Evolutionary conservation across 106 monocot genomes (phyloP).

Genomic region (Platanthera zijinensis): DNA sequence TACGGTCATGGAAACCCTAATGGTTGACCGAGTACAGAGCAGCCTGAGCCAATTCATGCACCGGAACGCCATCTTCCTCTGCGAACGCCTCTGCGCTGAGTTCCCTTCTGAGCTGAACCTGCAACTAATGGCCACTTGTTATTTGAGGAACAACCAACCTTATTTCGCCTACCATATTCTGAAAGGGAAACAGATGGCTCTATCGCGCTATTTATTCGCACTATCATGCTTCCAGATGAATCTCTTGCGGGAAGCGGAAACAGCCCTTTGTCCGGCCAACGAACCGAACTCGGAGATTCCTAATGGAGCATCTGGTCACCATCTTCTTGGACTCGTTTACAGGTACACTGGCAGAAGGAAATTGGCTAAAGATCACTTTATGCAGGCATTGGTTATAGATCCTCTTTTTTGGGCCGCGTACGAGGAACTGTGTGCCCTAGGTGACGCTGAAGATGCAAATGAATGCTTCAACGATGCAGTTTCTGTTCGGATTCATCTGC

Average conservation of each 20-base stretch:
- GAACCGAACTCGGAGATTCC: conserved; percentile 89
- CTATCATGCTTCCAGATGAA: conserved; percentile 88
- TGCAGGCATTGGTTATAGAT: conserved; percentile 70
- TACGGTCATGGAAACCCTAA: conserved; percentile 76
- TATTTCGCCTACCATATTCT: conserved; percentile 83
- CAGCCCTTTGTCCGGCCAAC: conserved; percentile 54
- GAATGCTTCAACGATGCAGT: conserved; percentile 70
- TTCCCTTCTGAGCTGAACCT: conserved; percentile 85
- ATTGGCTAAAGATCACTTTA: conserved; percentile 70
- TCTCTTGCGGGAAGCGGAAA: conserved; percentile 86
- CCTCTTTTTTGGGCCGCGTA: conserved; percentile 98
- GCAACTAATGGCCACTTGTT: conserved; percentile 89
- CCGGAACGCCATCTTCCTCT: conserved; percentile 90
- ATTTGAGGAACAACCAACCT: conserved; percentile 78
- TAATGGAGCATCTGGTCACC: conserved; percentile 94
- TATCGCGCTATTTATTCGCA: conserved; percentile 94
- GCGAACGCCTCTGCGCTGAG: conserved; percentile 97
- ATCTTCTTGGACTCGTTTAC: conserved; percentile 88
- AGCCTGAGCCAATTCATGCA: conserved; percentile 80
- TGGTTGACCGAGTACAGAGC: conserved; percentile 81
- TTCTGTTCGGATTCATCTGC: conserved; percentile 55
- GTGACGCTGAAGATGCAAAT: conserved; percentile 68
- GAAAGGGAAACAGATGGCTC: conserved; percentile 64
- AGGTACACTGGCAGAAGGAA: conserved; percentile 78
- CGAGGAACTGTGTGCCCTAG: conserved; percentile 84